Conservation (phyloP, 768 basidiomycete genomes). For the Lactifluus rugatus region DNA sequence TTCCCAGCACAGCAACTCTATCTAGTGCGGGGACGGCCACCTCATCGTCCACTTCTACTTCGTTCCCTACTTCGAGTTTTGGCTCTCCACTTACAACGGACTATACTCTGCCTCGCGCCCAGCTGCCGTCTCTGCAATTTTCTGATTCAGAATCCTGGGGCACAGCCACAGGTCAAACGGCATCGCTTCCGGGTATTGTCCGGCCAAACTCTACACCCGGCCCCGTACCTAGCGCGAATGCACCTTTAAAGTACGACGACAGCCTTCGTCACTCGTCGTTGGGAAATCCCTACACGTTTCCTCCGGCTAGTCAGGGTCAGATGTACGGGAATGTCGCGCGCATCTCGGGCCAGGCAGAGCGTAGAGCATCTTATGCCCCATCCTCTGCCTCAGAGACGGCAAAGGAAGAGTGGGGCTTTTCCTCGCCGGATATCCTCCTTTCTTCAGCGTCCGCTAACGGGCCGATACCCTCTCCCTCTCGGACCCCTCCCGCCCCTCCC, state of each 20-base stretch:
- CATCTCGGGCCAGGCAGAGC: slow-evolving; percentile 62
- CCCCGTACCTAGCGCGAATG: slow-evolving; percentile 21
- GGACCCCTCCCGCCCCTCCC: slow-evolving; percentile 31
- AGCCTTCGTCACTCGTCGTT: slow-evolving; percentile 58
- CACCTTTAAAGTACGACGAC: slow-evolving; percentile 62
- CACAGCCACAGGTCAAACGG: slow-evolving; percentile 2
- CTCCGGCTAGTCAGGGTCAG: slow-evolving; percentile 17
- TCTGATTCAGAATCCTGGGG: slow-evolving; percentile 19
- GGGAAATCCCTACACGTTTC: slow-evolving; percentile 32
- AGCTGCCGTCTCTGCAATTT: slow-evolving; percentile 30
- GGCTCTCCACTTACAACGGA: slow-evolving; percentile 40
- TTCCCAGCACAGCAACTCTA: slow-evolving; percentile 39
- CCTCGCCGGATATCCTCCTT: slow-evolving; percentile 45
- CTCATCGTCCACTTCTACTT: slow-evolving; percentile 19
- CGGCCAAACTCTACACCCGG: slow-evolving; percentile 21
- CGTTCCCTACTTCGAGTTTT: slow-evolving; percentile 20
- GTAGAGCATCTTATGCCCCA: slow-evolving; percentile 34
- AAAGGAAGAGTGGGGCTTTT: slow-evolving; percentile 67
- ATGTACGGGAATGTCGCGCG: slow-evolving; percentile 61
- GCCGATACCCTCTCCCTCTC: slow-evolving; percentile 41
- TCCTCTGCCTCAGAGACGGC: slow-evolving; percentile 33
- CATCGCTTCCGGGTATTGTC: slow-evolving; percentile 19
- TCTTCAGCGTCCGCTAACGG: slow-evolving; percentile 32
- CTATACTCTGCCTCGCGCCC: slow-evolving; percentile 48
- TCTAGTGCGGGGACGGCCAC: slow-evolving; percentile 15